phyloP scores from a whole-genome alignment of 306 rosid species.

The Vigna angularis region DNA sequence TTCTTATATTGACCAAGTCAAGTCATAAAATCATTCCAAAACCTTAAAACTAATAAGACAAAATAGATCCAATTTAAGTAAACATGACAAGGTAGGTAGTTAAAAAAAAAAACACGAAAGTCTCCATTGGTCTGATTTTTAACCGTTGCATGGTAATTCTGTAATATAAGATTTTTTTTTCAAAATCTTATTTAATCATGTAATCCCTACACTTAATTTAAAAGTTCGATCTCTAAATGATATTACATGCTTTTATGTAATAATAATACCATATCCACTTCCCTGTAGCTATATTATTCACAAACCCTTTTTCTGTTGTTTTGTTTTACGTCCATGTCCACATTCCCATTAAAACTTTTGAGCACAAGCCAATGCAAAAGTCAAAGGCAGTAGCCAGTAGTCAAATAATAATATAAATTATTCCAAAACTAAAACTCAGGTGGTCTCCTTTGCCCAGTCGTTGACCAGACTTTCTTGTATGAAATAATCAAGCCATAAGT shows the following conservation, averaged over 20 bases:
- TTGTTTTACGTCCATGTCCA: neutral
- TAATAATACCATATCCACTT: neutral
- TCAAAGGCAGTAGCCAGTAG: neutral
- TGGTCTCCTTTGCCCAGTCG: neutral
- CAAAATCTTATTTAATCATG: neutral
- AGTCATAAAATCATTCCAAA: too few relatives aligned
- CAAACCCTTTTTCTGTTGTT: neutral
- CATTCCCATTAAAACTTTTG: neutral
- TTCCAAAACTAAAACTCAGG: constrained; percentile 9
- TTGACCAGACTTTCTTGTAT: neutral
- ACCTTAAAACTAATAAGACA: too few relatives aligned
- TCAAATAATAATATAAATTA: constrained; percentile 2
- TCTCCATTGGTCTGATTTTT: too few relatives aligned
- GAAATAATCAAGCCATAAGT: neutral
- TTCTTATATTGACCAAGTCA: too few relatives aligned
- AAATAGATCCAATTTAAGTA: too few relatives aligned
- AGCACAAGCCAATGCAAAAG: neutral
- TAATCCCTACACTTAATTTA: neutral
- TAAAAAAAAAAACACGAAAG: too few relatives aligned
- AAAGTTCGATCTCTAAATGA: too few relatives aligned
- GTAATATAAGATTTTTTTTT: too few relatives aligned
- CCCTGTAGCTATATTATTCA: neutral
- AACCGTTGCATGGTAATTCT: too few relatives aligned
- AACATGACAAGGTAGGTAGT: too few relatives aligned
- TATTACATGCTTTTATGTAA: too few relatives aligned